Evolutionary conservation across 371 early-diverging fungal species (phyloP), one percentile per base, ranked within the genome.

Genomic region (Mortierella sp.): DNA sequence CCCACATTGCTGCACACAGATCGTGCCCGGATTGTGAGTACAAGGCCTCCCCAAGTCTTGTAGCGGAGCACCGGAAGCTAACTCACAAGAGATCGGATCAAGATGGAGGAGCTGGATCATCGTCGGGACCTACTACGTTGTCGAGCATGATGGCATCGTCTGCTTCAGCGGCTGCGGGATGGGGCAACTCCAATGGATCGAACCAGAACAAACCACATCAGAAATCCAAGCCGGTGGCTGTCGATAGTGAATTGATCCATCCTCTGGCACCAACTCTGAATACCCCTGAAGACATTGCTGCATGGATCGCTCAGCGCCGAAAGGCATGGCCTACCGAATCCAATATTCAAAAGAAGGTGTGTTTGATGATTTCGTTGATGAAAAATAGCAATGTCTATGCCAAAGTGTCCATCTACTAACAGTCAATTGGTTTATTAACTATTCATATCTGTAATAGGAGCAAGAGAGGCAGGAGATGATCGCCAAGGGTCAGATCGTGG

Each of bases 271-370:
- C 85, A 14, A 59, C 50, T 1, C 69, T 84, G 59, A 76, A 84
- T 75, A 84, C 85, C 73, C 81, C 80, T 16, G 85, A 84, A 57
- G 85, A 84, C 3, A 84, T 84, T 73, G 76, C 71, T 19, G 78
- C 72, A 43, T 84, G 85, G 85, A 84, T 84, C 44, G 85, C 85
- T n/a, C 75, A 84, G 44, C 80, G 85, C 13, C 69, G 85, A 50
- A 80, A 76, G n/a, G 74, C 77, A 11, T 84, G 85, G 85, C 85
- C 85, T 0, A 80, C 85, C 2, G 74, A 78, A 51, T 74, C 80
- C 6, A 84, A 84, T 37, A 80, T 84, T 40, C 71, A 67, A 48
- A 80, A 80, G 34, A 84, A 78, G 80, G 83, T 83, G 76, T 19
- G 9, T 4, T 16, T 2, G 16, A 50, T 1, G 50, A 16, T 14